Evolutionary conservation across 148 eudicot species (phyloP).

Genomic region (Nyssa sinensis): DNA sequence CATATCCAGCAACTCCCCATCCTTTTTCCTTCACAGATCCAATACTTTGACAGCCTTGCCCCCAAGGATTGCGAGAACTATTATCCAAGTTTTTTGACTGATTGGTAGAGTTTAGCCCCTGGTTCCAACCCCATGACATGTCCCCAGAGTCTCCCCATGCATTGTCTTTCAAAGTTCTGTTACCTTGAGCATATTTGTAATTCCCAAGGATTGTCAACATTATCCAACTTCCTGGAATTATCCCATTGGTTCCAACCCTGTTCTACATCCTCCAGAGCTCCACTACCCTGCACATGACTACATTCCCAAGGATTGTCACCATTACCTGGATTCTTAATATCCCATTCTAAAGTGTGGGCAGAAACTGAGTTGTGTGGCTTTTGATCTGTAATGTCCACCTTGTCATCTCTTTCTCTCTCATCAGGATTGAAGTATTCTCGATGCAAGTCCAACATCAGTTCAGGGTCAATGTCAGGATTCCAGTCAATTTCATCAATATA

Average conservation of each 20-base stretch:
- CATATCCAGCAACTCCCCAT: conserved; percentile 24
- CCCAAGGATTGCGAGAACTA: conserved; percentile 21
- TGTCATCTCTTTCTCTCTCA: conserved; percentile 28
- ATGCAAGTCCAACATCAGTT: conserved; percentile 42
- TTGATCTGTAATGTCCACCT: conserved; percentile 4
- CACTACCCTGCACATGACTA: conserved; percentile 24
- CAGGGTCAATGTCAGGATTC: conserved; percentile 62
- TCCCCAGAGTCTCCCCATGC: conserved; percentile 35
- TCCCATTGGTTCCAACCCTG: conserved; percentile 35
- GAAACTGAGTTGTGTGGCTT: conserved; percentile 5
- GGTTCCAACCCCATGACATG: conserved; percentile 26
- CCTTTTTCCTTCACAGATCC: conserved; percentile 17
- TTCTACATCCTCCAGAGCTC: conserved; percentile 20
- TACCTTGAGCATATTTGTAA: conserved; percentile 7
- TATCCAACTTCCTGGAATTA: conserved; percentile 19
- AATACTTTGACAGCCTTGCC: conserved; percentile 14
- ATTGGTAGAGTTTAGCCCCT: not conserved
- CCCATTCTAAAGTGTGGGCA: not conserved
- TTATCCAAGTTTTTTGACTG: conserved; percentile 12
- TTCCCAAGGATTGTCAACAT: conserved; percentile 37
- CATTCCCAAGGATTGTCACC: conserved; percentile 40
- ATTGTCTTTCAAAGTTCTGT: conserved; percentile 20
- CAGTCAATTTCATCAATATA: conserved; percentile 63
- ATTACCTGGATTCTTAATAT: conserved; percentile 13
- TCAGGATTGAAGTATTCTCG: conserved; percentile 57